Evolutionary conservation across 306 rosid species (phyloP), one percentile per base, ranked within the genome.

Genomic region (Quercus robur): DNA sequence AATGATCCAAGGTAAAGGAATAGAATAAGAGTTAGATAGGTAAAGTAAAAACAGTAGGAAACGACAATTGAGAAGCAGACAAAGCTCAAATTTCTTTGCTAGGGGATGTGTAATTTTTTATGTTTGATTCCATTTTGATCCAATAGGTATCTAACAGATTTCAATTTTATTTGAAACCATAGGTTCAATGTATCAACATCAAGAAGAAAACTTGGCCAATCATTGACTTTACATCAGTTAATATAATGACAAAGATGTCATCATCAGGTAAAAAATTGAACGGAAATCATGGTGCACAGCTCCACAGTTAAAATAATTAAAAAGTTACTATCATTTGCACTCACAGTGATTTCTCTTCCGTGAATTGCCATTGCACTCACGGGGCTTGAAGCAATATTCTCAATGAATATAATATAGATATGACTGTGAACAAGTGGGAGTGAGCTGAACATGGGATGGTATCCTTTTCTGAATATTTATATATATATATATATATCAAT

Each of bases 1-100:
- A 69, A 61, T 56, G 74, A 83, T 81, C 82, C 87, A 81, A 77
- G 83, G 84, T 72, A 76, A 87, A 86, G 81, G 76, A 87, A 87
- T 85, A 86, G 90, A 79, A 54, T 25, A 52, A 72, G 73, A 77
- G 81, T 79, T 80, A 62, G 70, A 23, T 46, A n/a, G 13, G 75
- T 77, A 77, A 83, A 82, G 77, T 75, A 3, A 12, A 49, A 58
- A 78, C 26, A 69, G 46, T 46, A 2, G 70, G 58, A 82, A 82
- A 74, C 68, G 81, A 83, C 88, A 75, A 23, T 77, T 77, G 35
- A 74, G 84, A 81, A 81, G 55, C 81, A 78, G 54, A 33, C 55
- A 3, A 0, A 4, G 66, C 86, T 86, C 84, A 84, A 88, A 88
- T 81, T 74, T 70, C 75, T 57, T 75, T 26, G 67, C 80, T 1